Evolutionary conservation across 441 rosid species (phyloP).

Genomic region (Gossypium aridum): DNA sequence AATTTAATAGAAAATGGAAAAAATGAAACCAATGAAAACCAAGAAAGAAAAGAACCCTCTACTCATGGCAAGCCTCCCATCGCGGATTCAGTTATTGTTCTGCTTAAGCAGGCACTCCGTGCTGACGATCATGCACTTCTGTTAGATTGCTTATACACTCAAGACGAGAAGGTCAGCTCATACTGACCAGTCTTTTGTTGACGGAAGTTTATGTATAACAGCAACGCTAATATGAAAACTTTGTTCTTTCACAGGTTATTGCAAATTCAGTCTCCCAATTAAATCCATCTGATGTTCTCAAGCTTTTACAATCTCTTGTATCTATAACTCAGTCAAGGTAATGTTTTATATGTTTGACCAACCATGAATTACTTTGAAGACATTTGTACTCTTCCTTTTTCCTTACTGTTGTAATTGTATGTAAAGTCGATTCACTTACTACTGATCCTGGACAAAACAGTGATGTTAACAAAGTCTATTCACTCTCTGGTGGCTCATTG

Average conservation of each 20-base stretch:
- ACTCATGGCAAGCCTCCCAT: constrained; percentile 56
- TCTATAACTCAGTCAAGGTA: constrained; percentile 77
- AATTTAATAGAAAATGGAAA: constrained; percentile 34
- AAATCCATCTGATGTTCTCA: constrained; percentile 68
- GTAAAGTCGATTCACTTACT: background rate
- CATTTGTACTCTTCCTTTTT: background rate
- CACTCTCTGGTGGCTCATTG: background rate
- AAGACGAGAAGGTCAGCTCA: constrained; percentile 67
- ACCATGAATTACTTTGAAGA: background rate
- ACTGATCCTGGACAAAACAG: background rate
- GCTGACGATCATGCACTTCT: constrained; percentile 87
- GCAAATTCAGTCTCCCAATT: constrained; percentile 65
- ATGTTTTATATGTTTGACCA: background rate
- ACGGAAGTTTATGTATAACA: background rate
- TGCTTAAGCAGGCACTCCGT: constrained; percentile 81
- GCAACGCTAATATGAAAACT: background rate
- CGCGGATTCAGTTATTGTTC: constrained; percentile 74
- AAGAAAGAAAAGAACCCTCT: constrained; percentile 28
- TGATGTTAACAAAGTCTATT: background rate
- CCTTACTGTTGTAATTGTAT: background rate
- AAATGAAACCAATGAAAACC: constrained; percentile 19
- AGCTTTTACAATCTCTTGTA: constrained; percentile 62
- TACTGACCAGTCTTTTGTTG: background rate
- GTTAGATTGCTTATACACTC: constrained; percentile 81
- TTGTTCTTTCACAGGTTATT: constrained; percentile 51